Evolutionary conservation across 1,284 basidiomycete genomes (phyloP), one percentile per base, ranked within the genome.

Genomic region (Heterobasidion parviporum): DNA sequence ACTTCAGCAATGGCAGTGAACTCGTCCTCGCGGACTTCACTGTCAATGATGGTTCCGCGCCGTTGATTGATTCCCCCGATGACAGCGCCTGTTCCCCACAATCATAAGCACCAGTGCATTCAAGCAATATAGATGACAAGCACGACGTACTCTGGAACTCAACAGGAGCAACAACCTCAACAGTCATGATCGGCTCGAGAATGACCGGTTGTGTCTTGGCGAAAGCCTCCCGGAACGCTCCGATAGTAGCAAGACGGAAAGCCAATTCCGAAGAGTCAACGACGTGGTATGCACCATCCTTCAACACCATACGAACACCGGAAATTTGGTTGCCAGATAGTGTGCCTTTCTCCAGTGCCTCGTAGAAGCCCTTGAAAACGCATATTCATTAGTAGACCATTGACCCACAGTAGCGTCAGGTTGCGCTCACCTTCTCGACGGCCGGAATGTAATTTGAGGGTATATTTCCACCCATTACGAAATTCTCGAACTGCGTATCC

Each of bases 201-300:
- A 99, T 89, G 56, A 93, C 86, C 0, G 93, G 87, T 49, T 75
- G 76, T 20, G 93, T 87, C 60, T 82, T 82, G 60, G 78, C 76
- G 77, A 90, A 98, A 1, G 89, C 87, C 66, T 98, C 96, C 58
- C 92, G 84, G 83, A 98, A 95, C 1, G 96, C 96, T 58, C 93
- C 90, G 47, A 94, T 88, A 2, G 91, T 85, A 6, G 92, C 90
- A 33, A 95, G 78, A 53, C 94, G 82, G 83, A 99, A 99, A 43
- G 97, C 95, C 61, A 98, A 73, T 70, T 99, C 97, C 59, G 91
- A 94, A 45, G 96, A 99, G 78, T 99, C 97, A 64, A 97, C 94
- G n/a, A 86, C 81, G 72, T 99, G 97, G 69, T 84, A 89, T 5
- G 83, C 87, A 71, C 97, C 97, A 68, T 99, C 97, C 69, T 92